A percentile compares a stretch with the other conserved stretches of the same genome.
Conservation (phyloP, 1,139 yeast species). For the Meyerozyma elateridarum region DNA sequence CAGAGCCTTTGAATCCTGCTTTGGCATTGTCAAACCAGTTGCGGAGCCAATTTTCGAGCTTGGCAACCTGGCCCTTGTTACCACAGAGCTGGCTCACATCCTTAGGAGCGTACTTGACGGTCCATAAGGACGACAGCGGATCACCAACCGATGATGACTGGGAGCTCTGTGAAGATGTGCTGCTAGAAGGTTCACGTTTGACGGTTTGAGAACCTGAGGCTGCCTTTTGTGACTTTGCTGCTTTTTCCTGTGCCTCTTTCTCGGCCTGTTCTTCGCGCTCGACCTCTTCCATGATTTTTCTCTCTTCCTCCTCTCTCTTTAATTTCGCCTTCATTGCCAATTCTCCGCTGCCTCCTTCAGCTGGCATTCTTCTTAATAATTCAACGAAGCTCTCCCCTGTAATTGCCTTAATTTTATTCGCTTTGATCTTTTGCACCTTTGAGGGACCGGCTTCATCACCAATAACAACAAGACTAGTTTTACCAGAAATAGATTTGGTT, state of each 20-base stretch:
- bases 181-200: constrained; percentile 5
- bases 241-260: constrained; percentile 13
- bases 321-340: constrained; percentile 68
- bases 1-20: constrained; percentile 52
- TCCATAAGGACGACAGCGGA: constrained; percentile 67
- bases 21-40: constrained; percentile 65
- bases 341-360: constrained; percentile 83
- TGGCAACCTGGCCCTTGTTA: constrained; percentile 69
- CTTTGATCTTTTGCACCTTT: constrained; percentile 77
- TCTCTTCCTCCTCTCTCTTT: constrained; percentile 66
- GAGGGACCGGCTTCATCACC: constrained; percentile 98
- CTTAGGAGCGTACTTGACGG: constrained; percentile 87
- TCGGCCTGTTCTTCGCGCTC: constrained; percentile 28
- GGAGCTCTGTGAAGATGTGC: constrained; percentile 9
- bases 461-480: constrained; percentile 82
- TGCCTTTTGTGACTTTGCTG: constrained; percentile 34
- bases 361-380: constrained; percentile 76
- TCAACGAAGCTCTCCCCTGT: constrained; percentile 82
- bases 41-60: constrained; percentile 68
- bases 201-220: constrained; percentile 17
- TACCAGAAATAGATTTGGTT: constrained; percentile 78
- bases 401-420: constrained; percentile 71
- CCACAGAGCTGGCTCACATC: constrained; percentile 79
- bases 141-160: constrained; percentile 14
- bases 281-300: constrained; percentile 47